Conservation (phyloP, 2,329 filamentous ascomycete species). For the Cryphonectria nitschkei region DNA sequence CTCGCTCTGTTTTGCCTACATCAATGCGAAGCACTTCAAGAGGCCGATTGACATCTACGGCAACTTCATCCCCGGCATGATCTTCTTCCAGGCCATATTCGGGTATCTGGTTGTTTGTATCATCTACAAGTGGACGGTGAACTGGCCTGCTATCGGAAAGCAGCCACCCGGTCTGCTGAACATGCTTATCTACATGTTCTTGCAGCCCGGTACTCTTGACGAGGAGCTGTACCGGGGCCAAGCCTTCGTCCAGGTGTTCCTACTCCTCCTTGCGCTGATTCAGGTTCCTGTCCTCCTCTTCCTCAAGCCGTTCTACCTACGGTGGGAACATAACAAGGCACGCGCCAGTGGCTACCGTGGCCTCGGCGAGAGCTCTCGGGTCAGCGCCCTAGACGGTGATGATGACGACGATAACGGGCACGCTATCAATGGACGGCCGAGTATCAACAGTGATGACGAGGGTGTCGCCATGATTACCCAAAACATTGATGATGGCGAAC, state of each 20-base stretch:
- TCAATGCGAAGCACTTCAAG: slow-evolving; percentile 95
- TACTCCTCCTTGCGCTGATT: slow-evolving; percentile 79
- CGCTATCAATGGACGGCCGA: slow-evolving; percentile 62
- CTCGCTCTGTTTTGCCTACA: slow-evolving; percentile 87
- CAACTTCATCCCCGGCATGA: slow-evolving; percentile 97
- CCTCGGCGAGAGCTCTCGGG: slow-evolving; percentile 83
- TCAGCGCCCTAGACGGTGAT: slow-evolving; percentile 89
- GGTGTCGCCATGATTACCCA: slow-evolving; percentile 88
- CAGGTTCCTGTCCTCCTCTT: slow-evolving; percentile 93
- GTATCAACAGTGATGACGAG: slow-evolving; percentile 70
- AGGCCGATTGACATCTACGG: slow-evolving; percentile 94
- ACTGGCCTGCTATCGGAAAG: slow-evolving; percentile 72
- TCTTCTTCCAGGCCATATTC: slow-evolving; percentile 99
- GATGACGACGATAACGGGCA: slow-evolving; percentile 72
- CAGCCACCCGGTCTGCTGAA: slow-evolving; percentile 88
- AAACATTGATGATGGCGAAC: slow-evolving; percentile 77
- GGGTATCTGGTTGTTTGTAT: slow-evolving; percentile 94
- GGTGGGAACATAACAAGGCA: slow-evolving; percentile 89
- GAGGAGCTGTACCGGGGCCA: slow-evolving; percentile 81
- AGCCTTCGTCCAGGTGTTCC: slow-evolving; percentile 70
- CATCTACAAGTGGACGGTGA: slow-evolving; percentile 93
- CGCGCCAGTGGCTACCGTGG: slow-evolving; percentile 89
- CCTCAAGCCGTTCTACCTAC: slow-evolving; percentile 93
- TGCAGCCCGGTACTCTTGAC: slow-evolving; percentile 77
- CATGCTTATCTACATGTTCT: slow-evolving; percentile 99